Evolutionary conservation across 805 yeast species (phyloP).

Genomic region (Yarrowia deformans): DNA sequence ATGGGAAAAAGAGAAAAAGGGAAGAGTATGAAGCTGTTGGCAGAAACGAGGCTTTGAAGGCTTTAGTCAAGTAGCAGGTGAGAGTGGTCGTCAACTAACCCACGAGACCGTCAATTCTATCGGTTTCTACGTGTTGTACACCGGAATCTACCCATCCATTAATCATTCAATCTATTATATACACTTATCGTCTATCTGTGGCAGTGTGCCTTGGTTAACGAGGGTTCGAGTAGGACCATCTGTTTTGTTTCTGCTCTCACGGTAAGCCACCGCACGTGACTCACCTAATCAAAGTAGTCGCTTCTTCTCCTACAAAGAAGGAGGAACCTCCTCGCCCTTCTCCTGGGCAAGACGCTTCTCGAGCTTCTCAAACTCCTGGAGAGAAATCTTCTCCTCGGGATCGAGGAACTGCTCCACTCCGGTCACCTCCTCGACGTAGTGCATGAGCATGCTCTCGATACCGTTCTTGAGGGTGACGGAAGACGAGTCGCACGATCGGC

Average conservation of each 20-base stretch:
- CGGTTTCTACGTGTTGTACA: no score
- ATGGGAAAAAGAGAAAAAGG: no score
- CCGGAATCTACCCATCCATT: background rate
- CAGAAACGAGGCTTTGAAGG: no score
- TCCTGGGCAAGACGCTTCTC: constrained; percentile 62
- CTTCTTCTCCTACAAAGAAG: constrained; percentile 5
- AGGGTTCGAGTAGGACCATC: no score
- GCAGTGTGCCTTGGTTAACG: background rate
- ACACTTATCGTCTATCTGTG: constrained; percentile 7
- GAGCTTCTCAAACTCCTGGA: constrained; percentile 82
- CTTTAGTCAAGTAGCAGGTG: no score
- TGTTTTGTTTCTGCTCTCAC: no score
- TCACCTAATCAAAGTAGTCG: no score
- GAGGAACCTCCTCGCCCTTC: constrained; percentile 45
- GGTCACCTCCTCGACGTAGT: constrained; percentile 93
- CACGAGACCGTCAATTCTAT: no score
- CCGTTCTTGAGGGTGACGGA: constrained; percentile 94
- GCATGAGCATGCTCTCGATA: constrained; percentile 95
- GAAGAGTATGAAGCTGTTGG: no score
- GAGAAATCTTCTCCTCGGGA: constrained; percentile 75
- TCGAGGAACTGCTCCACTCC: constrained; percentile 88
- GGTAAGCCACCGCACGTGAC: no score
- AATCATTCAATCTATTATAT: constrained; percentile 27
- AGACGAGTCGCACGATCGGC: constrained; percentile 90
- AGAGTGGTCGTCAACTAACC: no score